Evolutionary conservation across 2,329 filamentous ascomycete genomes (phyloP).

Genomic region (Pseudocercospora macadamiae): DNA sequence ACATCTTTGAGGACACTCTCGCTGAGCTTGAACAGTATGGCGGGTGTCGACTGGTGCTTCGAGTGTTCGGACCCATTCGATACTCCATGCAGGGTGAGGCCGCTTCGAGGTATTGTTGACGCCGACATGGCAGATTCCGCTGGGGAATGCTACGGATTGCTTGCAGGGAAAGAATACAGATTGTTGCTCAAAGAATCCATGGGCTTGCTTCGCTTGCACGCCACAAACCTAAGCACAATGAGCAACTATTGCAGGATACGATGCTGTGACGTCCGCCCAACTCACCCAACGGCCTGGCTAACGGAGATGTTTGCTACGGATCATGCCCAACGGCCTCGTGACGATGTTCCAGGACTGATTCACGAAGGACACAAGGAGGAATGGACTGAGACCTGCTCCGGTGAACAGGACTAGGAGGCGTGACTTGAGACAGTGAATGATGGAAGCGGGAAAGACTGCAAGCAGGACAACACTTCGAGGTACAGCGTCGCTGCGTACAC

Average conservation of each 20-base stretch:
- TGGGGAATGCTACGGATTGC: slow-evolving; percentile 9
- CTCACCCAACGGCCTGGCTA: slow-evolving; percentile 24
- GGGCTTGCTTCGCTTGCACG: slow-evolving; percentile 25
- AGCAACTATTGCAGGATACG: slow-evolving; percentile 16
- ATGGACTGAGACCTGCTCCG: neutral
- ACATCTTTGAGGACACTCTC: slow-evolving; percentile 38
- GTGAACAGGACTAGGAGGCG: slow-evolving; percentile 8
- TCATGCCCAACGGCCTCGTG: slow-evolving; percentile 15
- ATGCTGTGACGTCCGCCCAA: slow-evolving; percentile 22
- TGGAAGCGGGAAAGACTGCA: slow-evolving; percentile 13
- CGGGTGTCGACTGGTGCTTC: slow-evolving; percentile 29
- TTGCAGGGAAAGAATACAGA: slow-evolving; percentile 10
- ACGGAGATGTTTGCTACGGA: slow-evolving; percentile 25
- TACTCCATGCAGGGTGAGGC: slow-evolving; percentile 35
- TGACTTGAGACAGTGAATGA: slow-evolving; percentile 19
- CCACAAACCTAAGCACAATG: slow-evolving; percentile 28
- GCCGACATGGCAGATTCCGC: slow-evolving; percentile 22
- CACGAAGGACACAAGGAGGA: slow-evolving; percentile 8
- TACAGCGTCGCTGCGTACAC: slow-evolving; percentile 19
- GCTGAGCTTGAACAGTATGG: slow-evolving; percentile 37
- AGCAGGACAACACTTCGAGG: slow-evolving; percentile 16
- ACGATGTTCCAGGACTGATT: slow-evolving; percentile 14
- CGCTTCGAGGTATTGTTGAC: slow-evolving; percentile 23
- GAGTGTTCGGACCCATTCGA: slow-evolving; percentile 17
- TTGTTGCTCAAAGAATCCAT: slow-evolving; percentile 25